Evolutionary conservation across 495 filamentous ascomycete species (phyloP).

Genomic region (Peziza echinospora): DNA sequence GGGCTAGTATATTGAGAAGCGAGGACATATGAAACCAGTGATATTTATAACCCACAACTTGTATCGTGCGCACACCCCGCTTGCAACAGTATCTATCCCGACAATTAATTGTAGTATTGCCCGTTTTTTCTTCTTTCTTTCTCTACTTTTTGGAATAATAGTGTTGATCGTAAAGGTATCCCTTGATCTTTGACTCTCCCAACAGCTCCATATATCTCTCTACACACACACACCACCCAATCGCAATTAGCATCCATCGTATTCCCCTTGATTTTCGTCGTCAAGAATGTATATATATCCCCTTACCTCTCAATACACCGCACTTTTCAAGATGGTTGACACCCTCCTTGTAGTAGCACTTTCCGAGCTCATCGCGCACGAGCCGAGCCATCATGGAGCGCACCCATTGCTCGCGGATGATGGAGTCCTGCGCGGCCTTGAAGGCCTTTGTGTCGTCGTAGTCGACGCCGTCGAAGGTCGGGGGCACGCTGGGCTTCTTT

Average conservation of each 20-base stretch:
- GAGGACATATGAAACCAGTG: neutral
- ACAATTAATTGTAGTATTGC: neutral
- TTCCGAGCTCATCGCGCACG: constrained; percentile 80
- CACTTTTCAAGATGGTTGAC: constrained; percentile 98
- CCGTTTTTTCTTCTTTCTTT: too few species aligned
- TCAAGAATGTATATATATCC: too few species aligned
- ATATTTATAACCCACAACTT: neutral
- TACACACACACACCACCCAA: constrained; percentile 20
- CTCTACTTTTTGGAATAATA: too few species aligned
- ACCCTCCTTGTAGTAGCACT: constrained; percentile 85
- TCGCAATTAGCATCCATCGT: neutral
- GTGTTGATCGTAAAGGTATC: constrained; percentile 81
- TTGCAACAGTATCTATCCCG: neutral
- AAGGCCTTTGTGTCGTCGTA: constrained; percentile 76
- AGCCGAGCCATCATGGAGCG: constrained; percentile 89
- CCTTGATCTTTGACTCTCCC: constrained; percentile 61
- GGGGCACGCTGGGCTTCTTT: constrained; percentile 80
- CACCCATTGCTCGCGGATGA: constrained; percentile 95
- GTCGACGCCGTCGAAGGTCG: constrained; percentile 92
- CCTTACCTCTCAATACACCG: constrained; percentile 70
- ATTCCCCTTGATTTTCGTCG: neutral
- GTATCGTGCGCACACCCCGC: neutral
- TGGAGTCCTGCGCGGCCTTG: constrained; percentile 83
- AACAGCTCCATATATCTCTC: constrained; percentile 86
- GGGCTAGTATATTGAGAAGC: neutral